A percentile compares a stretch with the other conserved stretches of the same genome.
Conservation (phyloP, 169 alveolate species). For the Plasmodium gonderi region DNA sequence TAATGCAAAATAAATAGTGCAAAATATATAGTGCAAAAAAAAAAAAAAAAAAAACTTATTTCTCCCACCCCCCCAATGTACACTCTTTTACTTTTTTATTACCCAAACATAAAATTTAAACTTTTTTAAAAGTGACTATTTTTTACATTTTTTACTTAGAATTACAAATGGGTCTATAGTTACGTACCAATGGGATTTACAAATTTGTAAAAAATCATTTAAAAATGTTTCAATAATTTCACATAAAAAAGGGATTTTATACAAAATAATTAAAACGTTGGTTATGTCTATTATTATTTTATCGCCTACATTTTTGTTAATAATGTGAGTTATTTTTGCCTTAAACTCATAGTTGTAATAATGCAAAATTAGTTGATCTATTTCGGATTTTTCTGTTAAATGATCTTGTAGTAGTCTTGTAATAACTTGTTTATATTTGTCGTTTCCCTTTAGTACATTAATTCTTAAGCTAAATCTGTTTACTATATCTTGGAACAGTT, state of each 20-base stretch:
- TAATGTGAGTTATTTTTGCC: not conserved
- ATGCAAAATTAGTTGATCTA: slow-evolving; percentile 30
- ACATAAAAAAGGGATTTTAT: slow-evolving; percentile 19
- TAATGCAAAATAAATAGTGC: no score
- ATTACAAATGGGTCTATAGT: slow-evolving; percentile 23
- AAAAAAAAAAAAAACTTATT: no score
- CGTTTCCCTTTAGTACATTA: slow-evolving; percentile 11
- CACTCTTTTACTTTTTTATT: no score
- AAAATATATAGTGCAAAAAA: no score
- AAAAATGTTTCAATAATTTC: slow-evolving; percentile 25
- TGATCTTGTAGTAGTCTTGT: not conserved
- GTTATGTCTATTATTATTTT: slow-evolving; percentile 49
- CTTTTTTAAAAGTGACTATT: not conserved
- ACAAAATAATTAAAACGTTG: slow-evolving; percentile 31
- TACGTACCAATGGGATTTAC: slow-evolving; percentile 17
- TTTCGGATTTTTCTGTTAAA: slow-evolving; percentile 8
- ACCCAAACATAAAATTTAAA: not conserved
- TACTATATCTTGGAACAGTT: slow-evolving; percentile 33
- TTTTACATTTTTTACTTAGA: slow-evolving; percentile 21
- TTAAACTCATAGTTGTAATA: slow-evolving; percentile 10
- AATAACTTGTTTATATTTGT: slow-evolving; percentile 22
- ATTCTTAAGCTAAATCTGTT: slow-evolving; percentile 27
- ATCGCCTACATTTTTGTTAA: slow-evolving; percentile 35
- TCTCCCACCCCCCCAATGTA: no score
- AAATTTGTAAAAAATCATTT: slow-evolving; percentile 37